Conservation (phyloP, 495 filamentous ascomycete genomes). For the Penicillium coprophilum region DNA sequence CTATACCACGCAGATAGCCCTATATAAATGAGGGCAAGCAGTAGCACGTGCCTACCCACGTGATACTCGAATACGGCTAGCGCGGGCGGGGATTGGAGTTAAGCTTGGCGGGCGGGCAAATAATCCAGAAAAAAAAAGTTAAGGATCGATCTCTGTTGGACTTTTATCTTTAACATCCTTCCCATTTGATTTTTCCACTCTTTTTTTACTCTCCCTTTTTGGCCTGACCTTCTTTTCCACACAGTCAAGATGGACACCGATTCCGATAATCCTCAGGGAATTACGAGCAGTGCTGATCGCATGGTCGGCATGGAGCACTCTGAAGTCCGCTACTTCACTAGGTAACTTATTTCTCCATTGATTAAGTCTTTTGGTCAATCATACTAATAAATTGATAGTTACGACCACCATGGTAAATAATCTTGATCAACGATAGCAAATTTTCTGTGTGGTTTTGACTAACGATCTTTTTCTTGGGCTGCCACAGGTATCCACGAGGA, state of each 20-base stretch:
- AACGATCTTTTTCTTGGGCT: slow-evolving; percentile 21
- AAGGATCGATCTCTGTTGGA: slow-evolving; percentile 17
- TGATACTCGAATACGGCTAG: slow-evolving; percentile 12
- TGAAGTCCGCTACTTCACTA: slow-evolving; percentile 97
- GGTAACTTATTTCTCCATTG: slow-evolving; percentile 45
- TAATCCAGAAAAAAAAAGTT: slow-evolving; percentile 37
- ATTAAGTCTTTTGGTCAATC: slow-evolving; percentile 12
- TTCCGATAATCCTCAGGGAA: slow-evolving; percentile 29
- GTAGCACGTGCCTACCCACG: not conserved
- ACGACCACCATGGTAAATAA: slow-evolving; percentile 86
- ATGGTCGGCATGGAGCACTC: slow-evolving; percentile 72
- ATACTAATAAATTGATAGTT: slow-evolving; percentile 55
- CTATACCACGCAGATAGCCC: slow-evolving; percentile 10
- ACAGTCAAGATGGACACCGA: slow-evolving; percentile 33
- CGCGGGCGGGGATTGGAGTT: slow-evolving; percentile 28
- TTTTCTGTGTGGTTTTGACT: slow-evolving; percentile 10
- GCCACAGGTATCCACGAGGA: slow-evolving; percentile 90
- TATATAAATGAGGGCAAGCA: slow-evolving; percentile 13
- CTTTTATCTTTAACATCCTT: slow-evolving; percentile 23
- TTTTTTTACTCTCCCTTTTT: slow-evolving; percentile 9
- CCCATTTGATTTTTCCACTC: slow-evolving; percentile 8
- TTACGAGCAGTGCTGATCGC: slow-evolving; percentile 49
- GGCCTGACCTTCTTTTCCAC: not conserved
- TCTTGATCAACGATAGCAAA: not conserved
- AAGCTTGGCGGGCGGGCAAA: slow-evolving; percentile 29